Evolutionary conservation across 306 rosid genomes (phyloP).

Genomic region (Lablab purpureus): DNA sequence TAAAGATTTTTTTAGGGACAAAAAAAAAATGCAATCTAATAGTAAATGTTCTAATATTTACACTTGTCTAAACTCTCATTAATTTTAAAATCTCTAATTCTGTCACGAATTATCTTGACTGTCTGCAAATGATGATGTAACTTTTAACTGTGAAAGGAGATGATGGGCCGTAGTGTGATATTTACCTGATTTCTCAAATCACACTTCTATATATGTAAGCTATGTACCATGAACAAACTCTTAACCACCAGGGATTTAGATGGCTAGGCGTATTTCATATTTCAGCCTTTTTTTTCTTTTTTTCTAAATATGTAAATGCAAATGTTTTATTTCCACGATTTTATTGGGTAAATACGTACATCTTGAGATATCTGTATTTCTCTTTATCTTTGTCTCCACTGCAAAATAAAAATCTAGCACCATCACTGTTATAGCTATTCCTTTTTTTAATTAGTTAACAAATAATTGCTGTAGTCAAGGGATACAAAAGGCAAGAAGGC

Average conservation of each 20-base stretch:
- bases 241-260: background rate
- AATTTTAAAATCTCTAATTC: constrained; percentile 22
- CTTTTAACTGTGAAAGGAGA: constrained; percentile 12
- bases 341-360: constrained; percentile 19
- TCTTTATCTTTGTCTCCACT: background rate
- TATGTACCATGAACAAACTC: background rate
- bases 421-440: constrained; percentile 18
- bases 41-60: constrained; percentile 8
- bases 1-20: too few species aligned
- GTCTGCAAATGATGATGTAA: constrained; percentile 22
- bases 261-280: constrained; percentile 31
- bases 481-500: constrained; percentile 93
- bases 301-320: background rate
- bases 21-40: background rate
- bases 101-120: constrained; percentile 4
- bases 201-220: background rate
- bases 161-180: background rate
- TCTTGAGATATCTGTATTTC: constrained; percentile 2
- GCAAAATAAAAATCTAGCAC: background rate
- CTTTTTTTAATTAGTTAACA: constrained; percentile 9
- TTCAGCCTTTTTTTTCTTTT: background rate
- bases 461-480: constrained; percentile 73
- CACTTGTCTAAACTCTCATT: constrained; percentile 1
- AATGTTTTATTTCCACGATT: constrained; percentile 34
- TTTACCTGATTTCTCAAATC: constrained; percentile 22